A percentile compares a stretch with the other conserved stretches of the same genome.
Conservation (phyloP, 495 filamentous ascomycete genomes). For the Xylaria palmicola region DNA sequence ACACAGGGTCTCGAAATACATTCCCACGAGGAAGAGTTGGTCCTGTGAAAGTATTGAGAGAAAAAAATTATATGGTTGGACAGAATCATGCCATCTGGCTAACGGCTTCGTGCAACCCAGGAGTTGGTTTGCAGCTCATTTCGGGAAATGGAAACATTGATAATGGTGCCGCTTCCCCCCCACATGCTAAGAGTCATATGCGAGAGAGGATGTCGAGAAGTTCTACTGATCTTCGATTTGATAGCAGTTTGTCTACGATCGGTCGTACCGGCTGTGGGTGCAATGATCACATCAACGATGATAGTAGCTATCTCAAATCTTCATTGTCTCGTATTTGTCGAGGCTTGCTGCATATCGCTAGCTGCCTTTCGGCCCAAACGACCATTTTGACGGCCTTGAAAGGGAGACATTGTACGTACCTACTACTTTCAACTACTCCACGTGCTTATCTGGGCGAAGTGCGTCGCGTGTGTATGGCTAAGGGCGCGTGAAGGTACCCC, state of each 20-base stretch:
- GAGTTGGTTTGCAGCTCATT: neutral
- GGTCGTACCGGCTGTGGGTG: no score
- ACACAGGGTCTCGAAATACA: neutral
- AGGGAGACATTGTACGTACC: no score
- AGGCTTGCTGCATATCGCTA: no score
- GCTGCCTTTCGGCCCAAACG: no score
- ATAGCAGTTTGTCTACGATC: neutral
- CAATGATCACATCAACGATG: no score
- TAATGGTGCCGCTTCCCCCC: neutral
- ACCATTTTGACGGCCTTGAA: no score
- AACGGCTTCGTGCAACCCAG: conserved; percentile 1
- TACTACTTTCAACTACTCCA: no score
- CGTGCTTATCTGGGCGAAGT: no score
- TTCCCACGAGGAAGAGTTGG: neutral
- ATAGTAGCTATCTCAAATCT: no score
- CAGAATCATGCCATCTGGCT: neutral
- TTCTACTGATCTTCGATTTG: neutral
- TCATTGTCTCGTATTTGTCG: no score
- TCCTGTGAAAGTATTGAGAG: neutral
- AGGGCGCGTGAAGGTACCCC: no score
- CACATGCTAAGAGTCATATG: neutral
- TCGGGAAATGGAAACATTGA: neutral
- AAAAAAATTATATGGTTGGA: conserved; percentile 3
- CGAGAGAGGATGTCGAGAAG: neutral
- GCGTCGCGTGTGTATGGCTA: no score